phyloP scores from a whole-genome alignment of 345 rosid species.

The Toxicodendron radicans region DNA sequence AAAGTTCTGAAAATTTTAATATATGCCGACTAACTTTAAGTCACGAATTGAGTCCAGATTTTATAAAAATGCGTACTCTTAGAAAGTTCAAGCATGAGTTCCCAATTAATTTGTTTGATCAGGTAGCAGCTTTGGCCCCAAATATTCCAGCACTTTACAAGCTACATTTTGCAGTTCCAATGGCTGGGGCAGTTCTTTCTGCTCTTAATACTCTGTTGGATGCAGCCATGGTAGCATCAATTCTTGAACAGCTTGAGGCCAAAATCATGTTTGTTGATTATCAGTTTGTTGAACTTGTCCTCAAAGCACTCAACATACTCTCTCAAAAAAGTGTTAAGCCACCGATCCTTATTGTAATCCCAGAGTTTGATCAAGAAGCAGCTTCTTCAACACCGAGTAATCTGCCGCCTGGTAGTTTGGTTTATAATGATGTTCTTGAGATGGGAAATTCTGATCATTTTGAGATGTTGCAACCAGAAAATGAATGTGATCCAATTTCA shows the following conservation, averaged over 20 bases:
- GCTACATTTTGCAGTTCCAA: slow-evolving; percentile 60
- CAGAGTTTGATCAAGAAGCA: slow-evolving; percentile 17
- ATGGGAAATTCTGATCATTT: slow-evolving; percentile 30
- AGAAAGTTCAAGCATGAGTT: too few relatives aligned
- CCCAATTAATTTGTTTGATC: neutral
- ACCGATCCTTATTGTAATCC: slow-evolving; percentile 35
- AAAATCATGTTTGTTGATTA: slow-evolving; percentile 49
- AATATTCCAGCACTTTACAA: slow-evolving; percentile 60
- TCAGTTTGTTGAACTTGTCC: slow-evolving; percentile 22
- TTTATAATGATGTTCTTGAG: slow-evolving; percentile 35
- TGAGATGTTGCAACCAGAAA: slow-evolving; percentile 24
- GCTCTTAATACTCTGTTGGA: slow-evolving; percentile 43
- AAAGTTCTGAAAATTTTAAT: too few relatives aligned
- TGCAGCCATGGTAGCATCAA: slow-evolving; percentile 27
- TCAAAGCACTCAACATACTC: slow-evolving; percentile 24
- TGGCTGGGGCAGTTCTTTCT: slow-evolving; percentile 56
- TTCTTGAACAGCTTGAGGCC: slow-evolving; percentile 31
- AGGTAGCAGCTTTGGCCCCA: slow-evolving; percentile 61
- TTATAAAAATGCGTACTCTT: too few relatives aligned
- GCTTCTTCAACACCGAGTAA: neutral
- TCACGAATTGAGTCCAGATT: too few relatives aligned
- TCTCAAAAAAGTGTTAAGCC: slow-evolving; percentile 18
- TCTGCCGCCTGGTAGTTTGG: neutral
- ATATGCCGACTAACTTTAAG: too few relatives aligned
- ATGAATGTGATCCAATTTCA: slow-evolving; percentile 55